Evolutionary conservation across 305 asterid genomes (phyloP), one percentile per base, ranked within the genome.

Genomic region (Fraxinus dipetala): DNA sequence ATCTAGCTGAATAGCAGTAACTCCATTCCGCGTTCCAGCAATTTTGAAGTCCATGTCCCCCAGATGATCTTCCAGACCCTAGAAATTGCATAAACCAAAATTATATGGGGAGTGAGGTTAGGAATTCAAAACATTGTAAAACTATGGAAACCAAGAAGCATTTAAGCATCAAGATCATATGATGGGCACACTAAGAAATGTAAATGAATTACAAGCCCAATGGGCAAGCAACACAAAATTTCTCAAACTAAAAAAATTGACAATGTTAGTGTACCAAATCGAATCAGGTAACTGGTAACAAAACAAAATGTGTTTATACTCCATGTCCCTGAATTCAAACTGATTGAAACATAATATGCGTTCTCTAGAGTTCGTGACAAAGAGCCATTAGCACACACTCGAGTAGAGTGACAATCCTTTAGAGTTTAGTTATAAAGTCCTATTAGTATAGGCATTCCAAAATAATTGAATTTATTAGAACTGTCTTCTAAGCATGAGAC

Each of bases 41-140:
- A 96, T 91, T 88, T 96, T 96, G 85, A 96, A 96, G 91, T 96
- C 98, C 97, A 96, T 96, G 84, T 96, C 99, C 83, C 99, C 98
- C 74, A 96, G 86, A 88, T 96, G 99, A 91, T 96, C 99, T 88
- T 96, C 99, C 91, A 96, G 89, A 81, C 99, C 99, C 98, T 95
- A 81, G 31, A 80, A 75, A 22, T 63, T 1, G 63, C 6, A 51
- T 51, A 51, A 14, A 16, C 18, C 18, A 14, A 45, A 45, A 45
- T 13, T 45, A 45, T 45, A 45, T 45, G 16, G 56, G 18, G 5
- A 45, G n/a, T 3, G 4, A 45, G 56, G 18, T 45, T 14, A 45
- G 56, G 18, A 3, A 45, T 45, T 45, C 56, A 45, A 45, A 14
- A 45, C 18, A 13, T 13, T 45, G 18, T 45, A 45, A 0, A 13